phyloP scores from a whole-genome alignment of 1,139 yeast genomes.

The Zygosaccharomyces pseudobailii region DNA sequence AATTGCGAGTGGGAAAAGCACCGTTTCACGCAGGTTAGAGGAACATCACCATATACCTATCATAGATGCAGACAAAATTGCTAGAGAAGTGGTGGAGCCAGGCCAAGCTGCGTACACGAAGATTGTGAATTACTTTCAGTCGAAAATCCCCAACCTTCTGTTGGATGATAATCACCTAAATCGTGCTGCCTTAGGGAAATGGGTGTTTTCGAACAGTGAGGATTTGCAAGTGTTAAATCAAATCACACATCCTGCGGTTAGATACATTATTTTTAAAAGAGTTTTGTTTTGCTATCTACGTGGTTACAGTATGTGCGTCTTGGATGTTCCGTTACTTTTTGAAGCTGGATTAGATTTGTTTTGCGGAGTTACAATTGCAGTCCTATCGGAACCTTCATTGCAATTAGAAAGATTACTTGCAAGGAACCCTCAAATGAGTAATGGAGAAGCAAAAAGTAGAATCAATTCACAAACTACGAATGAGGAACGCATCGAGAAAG shows the following conservation, averaged over 20 bases:
- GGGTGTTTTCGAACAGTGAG: constrained; percentile 65
- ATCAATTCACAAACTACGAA: constrained; percentile 74
- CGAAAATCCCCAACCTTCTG: constrained; percentile 52
- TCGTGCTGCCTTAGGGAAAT: constrained; percentile 69
- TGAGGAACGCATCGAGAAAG: constrained; percentile 49
- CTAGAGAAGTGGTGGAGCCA: constrained; percentile 79
- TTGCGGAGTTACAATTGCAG: constrained; percentile 71
- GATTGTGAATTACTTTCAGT: constrained; percentile 57
- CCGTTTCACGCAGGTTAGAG: constrained; percentile 62
- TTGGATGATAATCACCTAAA: constrained; percentile 51
- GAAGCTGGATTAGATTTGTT: constrained; percentile 67
- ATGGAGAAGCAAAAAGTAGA: constrained; percentile 65
- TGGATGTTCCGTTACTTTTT: constrained; percentile 87
- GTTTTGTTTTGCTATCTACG: constrained; percentile 53
- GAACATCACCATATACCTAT: constrained; percentile 53
- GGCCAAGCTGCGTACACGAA: constrained; percentile 65
- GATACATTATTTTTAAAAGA: constrained; percentile 58
- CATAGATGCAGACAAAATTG: constrained; percentile 87
- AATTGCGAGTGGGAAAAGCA: constrained; percentile 91
- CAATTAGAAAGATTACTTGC: constrained; percentile 60
- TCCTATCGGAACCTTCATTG: constrained; percentile 48
- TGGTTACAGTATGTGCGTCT: constrained; percentile 52
- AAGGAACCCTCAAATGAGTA: constrained; percentile 64
- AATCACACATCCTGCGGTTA: constrained; percentile 88
- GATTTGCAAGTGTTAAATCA: constrained; percentile 57